Evolutionary conservation across 2,329 filamentous ascomycete genomes (phyloP).

Genomic region (Phialemoniopsis sp.): DNA sequence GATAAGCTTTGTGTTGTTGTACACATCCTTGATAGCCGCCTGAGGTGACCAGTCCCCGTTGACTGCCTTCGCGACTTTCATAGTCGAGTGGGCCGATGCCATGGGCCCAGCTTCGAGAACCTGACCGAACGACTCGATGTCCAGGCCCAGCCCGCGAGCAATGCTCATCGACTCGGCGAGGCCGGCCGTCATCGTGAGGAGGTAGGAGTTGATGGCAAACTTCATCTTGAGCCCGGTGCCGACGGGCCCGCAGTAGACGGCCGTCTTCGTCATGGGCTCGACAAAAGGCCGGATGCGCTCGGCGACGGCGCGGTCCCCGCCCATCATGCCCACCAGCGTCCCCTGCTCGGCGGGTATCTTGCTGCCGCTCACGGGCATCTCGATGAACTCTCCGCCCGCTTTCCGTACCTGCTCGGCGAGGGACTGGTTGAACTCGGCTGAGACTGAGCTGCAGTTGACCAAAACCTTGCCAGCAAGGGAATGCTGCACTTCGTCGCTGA

Average conservation of each 20-base stretch:
- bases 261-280: slow-evolving; percentile 19
- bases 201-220: slow-evolving; percentile 23
- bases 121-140: slow-evolving; percentile 19
- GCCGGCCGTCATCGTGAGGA: slow-evolving; percentile 22
- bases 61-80: too few species aligned
- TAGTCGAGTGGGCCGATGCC: slow-evolving; percentile 15
- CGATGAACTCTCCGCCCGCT: slow-evolving; percentile 22
- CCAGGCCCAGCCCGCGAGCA: slow-evolving; percentile 21
- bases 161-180: slow-evolving; percentile 26
- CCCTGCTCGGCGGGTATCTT: slow-evolving; percentile 25
- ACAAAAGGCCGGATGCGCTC: slow-evolving; percentile 16
- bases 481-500: neutral
- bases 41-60: too few species aligned
- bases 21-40: too few species aligned
- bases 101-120: slow-evolving; percentile 23
- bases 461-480: slow-evolving; percentile 22
- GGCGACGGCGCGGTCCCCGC: slow-evolving; percentile 17
- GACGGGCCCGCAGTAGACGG: slow-evolving; percentile 26
- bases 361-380: slow-evolving; percentile 29
- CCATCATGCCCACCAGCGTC: slow-evolving; percentile 25
- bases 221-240: slow-evolving; percentile 24
- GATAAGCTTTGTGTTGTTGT: too few species aligned
- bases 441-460: slow-evolving; percentile 23
- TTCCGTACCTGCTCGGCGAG: too few species aligned
- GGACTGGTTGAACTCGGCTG: slow-evolving; percentile 16